Percentiles rank a stretch among this genome's conserved stretches.
Conservation (phyloP, 441 rosid genomes). For the Raphanus hybrid region DNA sequence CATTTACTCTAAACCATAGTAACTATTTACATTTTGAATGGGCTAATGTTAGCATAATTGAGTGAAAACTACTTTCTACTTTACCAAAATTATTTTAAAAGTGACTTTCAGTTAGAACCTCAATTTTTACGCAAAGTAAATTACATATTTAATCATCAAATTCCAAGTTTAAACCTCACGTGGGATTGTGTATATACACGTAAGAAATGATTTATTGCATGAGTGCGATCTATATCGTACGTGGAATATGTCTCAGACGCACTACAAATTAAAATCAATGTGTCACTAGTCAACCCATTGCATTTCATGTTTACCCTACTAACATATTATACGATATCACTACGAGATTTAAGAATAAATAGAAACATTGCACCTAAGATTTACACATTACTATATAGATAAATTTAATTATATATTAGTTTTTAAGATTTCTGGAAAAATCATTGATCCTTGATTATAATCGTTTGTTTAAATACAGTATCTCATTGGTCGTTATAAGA, state of each 20-base stretch:
- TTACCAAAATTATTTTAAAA: no score
- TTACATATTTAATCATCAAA: conserved; percentile 10
- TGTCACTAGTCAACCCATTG: conserved; percentile 2
- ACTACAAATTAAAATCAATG: conserved; percentile 1
- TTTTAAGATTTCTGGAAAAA: no score
- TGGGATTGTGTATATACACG: not conserved
- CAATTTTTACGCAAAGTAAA: conserved; percentile 7
- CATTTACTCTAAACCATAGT: no score
- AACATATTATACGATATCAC: conserved; percentile 1
- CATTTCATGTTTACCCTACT: not conserved
- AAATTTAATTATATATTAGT: no score
- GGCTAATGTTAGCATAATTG: no score
- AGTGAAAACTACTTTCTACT: not conserved
- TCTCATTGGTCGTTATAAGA: not conserved
- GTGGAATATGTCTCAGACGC: conserved; percentile 20
- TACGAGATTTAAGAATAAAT: not conserved
- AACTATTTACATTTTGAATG: no score
- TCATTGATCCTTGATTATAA: no score
- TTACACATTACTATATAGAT: not conserved
- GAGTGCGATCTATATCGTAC: not conserved
- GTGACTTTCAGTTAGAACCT: no score
- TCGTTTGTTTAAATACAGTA: not conserved
- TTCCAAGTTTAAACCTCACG: not conserved
- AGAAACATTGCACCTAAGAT: not conserved
- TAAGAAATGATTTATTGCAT: conserved; percentile 22